Conservation (phyloP, 257 asterid species). For the Hygrophila difformis region DNA sequence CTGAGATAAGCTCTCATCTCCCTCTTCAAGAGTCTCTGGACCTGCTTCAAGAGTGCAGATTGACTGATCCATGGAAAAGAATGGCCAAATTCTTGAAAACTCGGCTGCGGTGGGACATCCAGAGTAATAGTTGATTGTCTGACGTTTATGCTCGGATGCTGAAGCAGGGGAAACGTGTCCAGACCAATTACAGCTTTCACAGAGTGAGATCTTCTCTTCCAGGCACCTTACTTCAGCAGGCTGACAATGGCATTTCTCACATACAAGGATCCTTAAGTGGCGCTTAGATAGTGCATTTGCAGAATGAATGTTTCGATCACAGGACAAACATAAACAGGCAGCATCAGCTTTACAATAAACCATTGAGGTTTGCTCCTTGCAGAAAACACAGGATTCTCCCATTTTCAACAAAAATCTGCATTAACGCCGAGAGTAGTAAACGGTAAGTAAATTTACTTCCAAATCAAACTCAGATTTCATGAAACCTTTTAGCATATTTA, state of each 20-base stretch:
- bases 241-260: conserved; percentile 43
- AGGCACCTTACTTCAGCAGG: conserved; percentile 43
- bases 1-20: conserved; percentile 11
- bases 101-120: conserved; percentile 70
- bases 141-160: conserved; percentile 23
- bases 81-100: conserved; percentile 57
- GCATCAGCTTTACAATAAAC: conserved; percentile 53
- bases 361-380: conserved; percentile 47
- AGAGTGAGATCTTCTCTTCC: conserved; percentile 49
- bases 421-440: not conserved
- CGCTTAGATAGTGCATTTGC: conserved; percentile 61
- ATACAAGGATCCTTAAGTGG: conserved; percentile 51
- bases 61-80: conserved; percentile 28
- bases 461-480: conserved; percentile 5
- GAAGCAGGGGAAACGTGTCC: conserved; percentile 26
- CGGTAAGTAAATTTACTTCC: not conserved
- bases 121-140: conserved; percentile 39
- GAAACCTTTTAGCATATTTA: no score
- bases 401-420: conserved; percentile 14
- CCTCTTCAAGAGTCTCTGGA: conserved; percentile 19
- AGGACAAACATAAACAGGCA: conserved; percentile 54
- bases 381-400: conserved; percentile 55
- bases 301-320: conserved; percentile 63
- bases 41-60: conserved; percentile 16
- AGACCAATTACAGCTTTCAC: conserved; percentile 51